phyloP scores from a whole-genome alignment of 805 yeast species.

The Lachancea waltii region DNA sequence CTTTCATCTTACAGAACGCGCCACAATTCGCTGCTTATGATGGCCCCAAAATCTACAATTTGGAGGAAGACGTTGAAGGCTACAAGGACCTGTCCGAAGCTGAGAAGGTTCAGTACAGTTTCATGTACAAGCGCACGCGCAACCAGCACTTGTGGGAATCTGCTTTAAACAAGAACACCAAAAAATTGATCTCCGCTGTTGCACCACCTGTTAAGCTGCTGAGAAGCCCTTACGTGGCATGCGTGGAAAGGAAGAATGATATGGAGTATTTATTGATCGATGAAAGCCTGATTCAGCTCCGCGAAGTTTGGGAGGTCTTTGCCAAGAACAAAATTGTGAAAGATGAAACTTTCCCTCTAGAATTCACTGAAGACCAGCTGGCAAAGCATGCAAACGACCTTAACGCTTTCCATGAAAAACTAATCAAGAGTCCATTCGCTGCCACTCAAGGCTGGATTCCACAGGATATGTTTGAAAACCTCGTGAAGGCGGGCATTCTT shows the following conservation, averaged over 20 bases:
- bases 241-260: conserved; percentile 51
- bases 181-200: conserved; percentile 69
- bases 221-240: conserved; percentile 56
- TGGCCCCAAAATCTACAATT: conserved; percentile 79
- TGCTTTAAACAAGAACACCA: conserved; percentile 56
- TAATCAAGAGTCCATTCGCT: conserved; percentile 71
- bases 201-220: conserved; percentile 75
- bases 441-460: conserved; percentile 96
- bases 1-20: conserved; percentile 68
- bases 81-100: conserved; percentile 60
- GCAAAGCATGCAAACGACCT: conserved; percentile 52
- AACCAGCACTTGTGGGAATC: conserved; percentile 87
- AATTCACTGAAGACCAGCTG: conserved; percentile 51
- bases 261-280: conserved; percentile 59
- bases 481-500: conserved; percentile 62
- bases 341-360: conserved; percentile 50
- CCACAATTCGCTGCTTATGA: conserved; percentile 82
- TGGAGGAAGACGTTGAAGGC: conserved; percentile 67
- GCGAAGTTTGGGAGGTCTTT: conserved; percentile 63
- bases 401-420: conserved; percentile 59
- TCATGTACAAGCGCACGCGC: conserved; percentile 84
- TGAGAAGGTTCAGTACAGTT: conserved; percentile 75
- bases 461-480: conserved; percentile 77
- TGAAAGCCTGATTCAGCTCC: conserved; percentile 58
- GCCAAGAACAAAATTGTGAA: conserved; percentile 51